Evolutionary conservation across 257 asterid genomes (phyloP).

Genomic region (Lithospermum erythrorhizon): DNA sequence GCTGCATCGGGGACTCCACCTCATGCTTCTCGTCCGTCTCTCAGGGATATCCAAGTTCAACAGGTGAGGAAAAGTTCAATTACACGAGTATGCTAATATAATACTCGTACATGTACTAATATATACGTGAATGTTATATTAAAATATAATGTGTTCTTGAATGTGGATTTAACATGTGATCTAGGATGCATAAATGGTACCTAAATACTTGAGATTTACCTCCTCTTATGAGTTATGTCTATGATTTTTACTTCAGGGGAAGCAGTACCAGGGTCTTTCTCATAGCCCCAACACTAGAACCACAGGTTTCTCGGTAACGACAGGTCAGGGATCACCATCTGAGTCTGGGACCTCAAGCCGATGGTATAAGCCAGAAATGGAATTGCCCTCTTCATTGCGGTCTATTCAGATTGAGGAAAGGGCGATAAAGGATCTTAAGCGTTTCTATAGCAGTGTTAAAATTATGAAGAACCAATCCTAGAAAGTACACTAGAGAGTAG

Average conservation of each 20-base stretch:
- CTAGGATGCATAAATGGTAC: too few species aligned
- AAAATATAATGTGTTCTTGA: too few species aligned
- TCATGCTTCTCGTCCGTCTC: slow-evolving; percentile 70
- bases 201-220: too few species aligned
- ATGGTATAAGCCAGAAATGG: slow-evolving; percentile 85
- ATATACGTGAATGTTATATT: too few species aligned
- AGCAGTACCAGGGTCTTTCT: slow-evolving; percentile 35
- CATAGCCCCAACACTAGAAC: slow-evolving; percentile 67
- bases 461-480: slow-evolving; percentile 67
- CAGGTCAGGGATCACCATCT: slow-evolving; percentile 70
- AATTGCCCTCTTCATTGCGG: slow-evolving; percentile 61
- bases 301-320: slow-evolving; percentile 62
- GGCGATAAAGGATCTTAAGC: slow-evolving; percentile 88
- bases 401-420: slow-evolving; percentile 89
- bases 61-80: slow-evolving; percentile 39
- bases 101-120: neutral
- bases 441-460: slow-evolving; percentile 72
- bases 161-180: too few species aligned
- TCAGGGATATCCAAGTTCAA: slow-evolving; percentile 84
- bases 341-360: slow-evolving; percentile 56
- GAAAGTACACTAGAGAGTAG: neutral
- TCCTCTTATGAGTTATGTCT: too few species aligned
- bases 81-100: neutral
- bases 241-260: slow-evolving; percentile 31
- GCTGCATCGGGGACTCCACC: slow-evolving; percentile 82